phyloP scores from a whole-genome alignment of 2,329 filamentous ascomycete species.

The Cordyceps cateniannulata region DNA sequence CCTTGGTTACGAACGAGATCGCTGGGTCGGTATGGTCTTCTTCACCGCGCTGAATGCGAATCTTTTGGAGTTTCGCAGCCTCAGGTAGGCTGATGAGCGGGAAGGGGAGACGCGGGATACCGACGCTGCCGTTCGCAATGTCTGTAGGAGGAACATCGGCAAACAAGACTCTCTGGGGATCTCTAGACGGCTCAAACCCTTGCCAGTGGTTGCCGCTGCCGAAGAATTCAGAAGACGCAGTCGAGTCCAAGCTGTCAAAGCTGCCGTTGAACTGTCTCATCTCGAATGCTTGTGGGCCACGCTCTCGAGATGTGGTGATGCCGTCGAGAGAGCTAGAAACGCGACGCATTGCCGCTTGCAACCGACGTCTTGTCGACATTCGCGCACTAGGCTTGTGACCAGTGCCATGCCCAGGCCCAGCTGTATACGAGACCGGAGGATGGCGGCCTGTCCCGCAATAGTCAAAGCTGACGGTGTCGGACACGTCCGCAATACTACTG shows the following conservation, averaged over 20 bases:
- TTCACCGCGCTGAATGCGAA: slow-evolving; percentile 27
- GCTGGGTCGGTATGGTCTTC: slow-evolving; percentile 30
- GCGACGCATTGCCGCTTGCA: slow-evolving; percentile 7
- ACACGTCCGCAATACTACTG: slow-evolving; percentile 40
- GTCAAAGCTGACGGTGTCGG: slow-evolving; percentile 23
- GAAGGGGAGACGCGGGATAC: slow-evolving; percentile 27
- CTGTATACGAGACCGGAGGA: not conserved
- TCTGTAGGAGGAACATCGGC: not conserved
- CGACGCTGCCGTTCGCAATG: not conserved
- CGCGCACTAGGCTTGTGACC: not conserved
- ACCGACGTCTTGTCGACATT: not conserved
- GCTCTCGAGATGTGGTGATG: not conserved
- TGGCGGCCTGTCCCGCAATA: not conserved
- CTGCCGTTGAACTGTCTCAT: slow-evolving; percentile 21
- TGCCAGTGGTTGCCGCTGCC: slow-evolving; percentile 8
- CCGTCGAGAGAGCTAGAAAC: slow-evolving; percentile 13
- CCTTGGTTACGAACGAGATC: slow-evolving; percentile 22
- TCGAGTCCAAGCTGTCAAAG: slow-evolving; percentile 27
- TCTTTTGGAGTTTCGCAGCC: slow-evolving; percentile 28
- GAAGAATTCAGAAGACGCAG: slow-evolving; percentile 13
- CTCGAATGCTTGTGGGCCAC: slow-evolving; percentile 16
- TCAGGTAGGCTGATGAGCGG: slow-evolving; percentile 32
- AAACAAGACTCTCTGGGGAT: slow-evolving; percentile 1
- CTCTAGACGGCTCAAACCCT: not conserved
- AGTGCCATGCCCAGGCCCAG: not conserved